These are phyloP conservation scores for Plicaturopsis crispa DNA, from an alignment of 768 basidiomycete genomes.

Conservation along the genomic window DNA sequence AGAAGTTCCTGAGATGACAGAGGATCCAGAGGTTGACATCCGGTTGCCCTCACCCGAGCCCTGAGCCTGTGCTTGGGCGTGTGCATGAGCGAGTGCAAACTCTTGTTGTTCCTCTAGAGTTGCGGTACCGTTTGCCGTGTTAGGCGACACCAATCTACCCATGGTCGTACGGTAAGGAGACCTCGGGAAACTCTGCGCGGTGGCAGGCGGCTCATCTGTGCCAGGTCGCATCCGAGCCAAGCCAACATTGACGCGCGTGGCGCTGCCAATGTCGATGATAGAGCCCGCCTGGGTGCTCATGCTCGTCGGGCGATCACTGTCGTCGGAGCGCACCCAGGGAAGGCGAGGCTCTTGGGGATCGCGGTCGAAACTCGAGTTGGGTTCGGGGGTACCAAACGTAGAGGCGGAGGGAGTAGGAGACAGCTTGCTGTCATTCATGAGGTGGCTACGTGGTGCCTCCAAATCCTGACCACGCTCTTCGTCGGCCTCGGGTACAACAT, in stretches of 20 bases:
- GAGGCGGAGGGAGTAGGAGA: slow-evolving; percentile 18
- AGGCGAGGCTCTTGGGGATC: slow-evolving; percentile 28
- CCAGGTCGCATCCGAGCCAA: slow-evolving; percentile 24
- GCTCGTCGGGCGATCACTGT: slow-evolving; percentile 44
- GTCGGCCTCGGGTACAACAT: slow-evolving; percentile 44
- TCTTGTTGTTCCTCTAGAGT: slow-evolving; percentile 62
- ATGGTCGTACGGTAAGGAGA: slow-evolving; percentile 53
- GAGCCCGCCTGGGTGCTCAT: slow-evolving; percentile 57
- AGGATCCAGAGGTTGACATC: slow-evolving; percentile 41
- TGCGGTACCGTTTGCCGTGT: slow-evolving; percentile 20
- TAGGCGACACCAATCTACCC: slow-evolving; percentile 50
- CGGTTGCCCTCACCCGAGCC: slow-evolving; percentile 28
- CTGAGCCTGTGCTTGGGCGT: slow-evolving; percentile 51
- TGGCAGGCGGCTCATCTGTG: slow-evolving; percentile 15
- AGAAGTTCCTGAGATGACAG: slow-evolving; percentile 59
- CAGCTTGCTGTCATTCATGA: slow-evolving; percentile 26
- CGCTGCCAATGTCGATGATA: slow-evolving; percentile 52
- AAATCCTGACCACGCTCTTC: slow-evolving; percentile 21
- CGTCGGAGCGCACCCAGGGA: slow-evolving; percentile 33
- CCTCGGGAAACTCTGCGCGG: slow-evolving; percentile 29
- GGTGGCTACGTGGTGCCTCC: slow-evolving; percentile 55
- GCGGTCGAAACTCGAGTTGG: no score
- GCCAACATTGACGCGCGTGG: slow-evolving; percentile 62
- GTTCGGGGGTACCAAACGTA: no score
- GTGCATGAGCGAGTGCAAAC: slow-evolving; percentile 50